Percentiles rank a stretch among this genome's conserved stretches.
Evolutionary conservation across 352 stramenopile species (phyloP).

Genomic region (Globisporangium carolinianum): DNA sequence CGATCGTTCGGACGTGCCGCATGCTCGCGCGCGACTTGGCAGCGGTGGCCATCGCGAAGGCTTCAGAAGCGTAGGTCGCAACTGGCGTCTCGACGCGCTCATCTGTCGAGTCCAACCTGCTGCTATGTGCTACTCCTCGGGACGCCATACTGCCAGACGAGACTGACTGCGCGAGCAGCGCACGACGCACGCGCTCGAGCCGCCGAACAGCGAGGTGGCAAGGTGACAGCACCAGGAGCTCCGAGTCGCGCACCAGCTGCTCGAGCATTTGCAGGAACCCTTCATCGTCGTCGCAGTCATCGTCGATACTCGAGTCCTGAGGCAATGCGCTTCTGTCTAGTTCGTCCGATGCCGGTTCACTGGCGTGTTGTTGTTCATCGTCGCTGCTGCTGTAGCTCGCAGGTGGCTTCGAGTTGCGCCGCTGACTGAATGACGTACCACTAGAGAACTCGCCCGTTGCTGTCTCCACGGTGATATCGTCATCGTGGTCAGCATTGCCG

Average conservation of each 20-base stretch:
- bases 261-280: constrained; percentile 11
- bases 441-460: not conserved
- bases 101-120: not conserved
- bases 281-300: constrained; percentile 1
- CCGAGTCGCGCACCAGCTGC: not conserved
- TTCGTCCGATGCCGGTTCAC: not conserved
- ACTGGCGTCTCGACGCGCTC: not conserved
- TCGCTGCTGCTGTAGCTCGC: not conserved
- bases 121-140: too few species aligned
- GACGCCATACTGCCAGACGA: too few species aligned
- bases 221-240: constrained; percentile 3
- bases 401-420: not conserved
- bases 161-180: not conserved
- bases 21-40: constrained; percentile 1
- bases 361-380: too few species aligned
- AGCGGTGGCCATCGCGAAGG: not conserved
- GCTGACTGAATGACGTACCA: not conserved
- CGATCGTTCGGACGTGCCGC: constrained; percentile 8
- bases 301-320: not conserved
- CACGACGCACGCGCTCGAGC: constrained; percentile 6
- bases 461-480: not conserved
- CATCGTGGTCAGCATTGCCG: not conserved
- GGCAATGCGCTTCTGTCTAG: not conserved
- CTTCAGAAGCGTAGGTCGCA: too few species aligned
- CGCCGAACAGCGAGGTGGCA: constrained; percentile 1